Evolutionary conservation across 352 stramenopile genomes (phyloP).

Genomic region (Phytophthora tentaculata): DNA sequence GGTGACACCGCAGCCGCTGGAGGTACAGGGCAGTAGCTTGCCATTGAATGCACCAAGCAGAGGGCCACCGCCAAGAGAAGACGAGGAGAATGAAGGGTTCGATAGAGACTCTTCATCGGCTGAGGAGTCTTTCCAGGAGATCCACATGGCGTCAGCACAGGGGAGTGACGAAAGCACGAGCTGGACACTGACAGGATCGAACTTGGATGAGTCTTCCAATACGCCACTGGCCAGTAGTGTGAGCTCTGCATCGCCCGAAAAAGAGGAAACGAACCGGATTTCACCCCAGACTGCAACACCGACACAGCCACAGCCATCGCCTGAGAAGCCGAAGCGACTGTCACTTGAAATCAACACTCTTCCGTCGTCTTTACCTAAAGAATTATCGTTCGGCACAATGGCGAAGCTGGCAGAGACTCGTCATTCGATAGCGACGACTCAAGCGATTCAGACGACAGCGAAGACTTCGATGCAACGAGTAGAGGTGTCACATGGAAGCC

Average conservation of each 20-base stretch:
- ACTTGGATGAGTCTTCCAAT: conserved; percentile 13
- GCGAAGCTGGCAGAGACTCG: conserved; percentile 27
- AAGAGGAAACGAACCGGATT: neutral
- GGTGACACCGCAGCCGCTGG: neutral
- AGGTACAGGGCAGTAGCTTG: neutral
- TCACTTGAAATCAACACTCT: conserved; percentile 8
- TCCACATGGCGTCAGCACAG: conserved; percentile 19
- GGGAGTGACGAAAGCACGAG: conserved; percentile 21
- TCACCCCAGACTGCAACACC: neutral
- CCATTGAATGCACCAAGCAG: neutral
- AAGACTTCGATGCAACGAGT: conserved; percentile 2
- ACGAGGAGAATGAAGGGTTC: neutral
- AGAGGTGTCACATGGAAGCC: too few relatives aligned
- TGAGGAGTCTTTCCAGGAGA: conserved; percentile 28
- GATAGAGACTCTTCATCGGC: conserved; percentile 7
- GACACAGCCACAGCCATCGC: neutral
- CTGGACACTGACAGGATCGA: conserved; percentile 26
- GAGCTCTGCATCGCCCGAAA: conserved; percentile 20
- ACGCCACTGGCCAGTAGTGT: conserved; percentile 22
- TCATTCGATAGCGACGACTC: conserved; percentile 42
- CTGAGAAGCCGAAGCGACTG: conserved; percentile 1
- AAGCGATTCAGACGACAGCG: conserved; percentile 27
- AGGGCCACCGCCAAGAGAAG: neutral
- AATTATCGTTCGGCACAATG: conserved; percentile 35
- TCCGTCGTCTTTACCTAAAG: conserved; percentile 7